phyloP scores from a whole-genome alignment of 805 yeast genomes.

The Candida schatavii region DNA sequence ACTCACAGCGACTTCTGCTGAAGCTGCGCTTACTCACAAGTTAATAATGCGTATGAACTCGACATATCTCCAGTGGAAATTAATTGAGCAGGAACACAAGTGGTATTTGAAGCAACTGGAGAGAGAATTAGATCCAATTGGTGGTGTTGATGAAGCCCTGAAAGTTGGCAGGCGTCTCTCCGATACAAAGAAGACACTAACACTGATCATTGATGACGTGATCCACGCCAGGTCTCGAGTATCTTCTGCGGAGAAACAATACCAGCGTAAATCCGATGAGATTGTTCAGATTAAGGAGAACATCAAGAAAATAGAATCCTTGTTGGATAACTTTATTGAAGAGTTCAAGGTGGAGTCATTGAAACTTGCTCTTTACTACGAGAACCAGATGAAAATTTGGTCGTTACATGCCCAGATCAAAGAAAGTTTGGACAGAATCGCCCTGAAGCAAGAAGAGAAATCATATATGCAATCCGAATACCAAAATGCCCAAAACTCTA shows the following conservation, averaged over 20 bases:
- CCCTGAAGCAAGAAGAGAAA: slow-evolving; percentile 54
- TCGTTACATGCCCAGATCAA: slow-evolving; percentile 46
- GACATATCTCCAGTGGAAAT: slow-evolving; percentile 40
- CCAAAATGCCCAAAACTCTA: slow-evolving; percentile 49
- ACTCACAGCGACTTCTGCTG: slow-evolving; percentile 14
- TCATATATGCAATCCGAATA: slow-evolving; percentile 63
- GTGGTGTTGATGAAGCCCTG: slow-evolving; percentile 5
- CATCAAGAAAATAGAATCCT: slow-evolving; percentile 25
- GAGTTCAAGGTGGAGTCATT: slow-evolving; percentile 20
- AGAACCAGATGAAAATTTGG: slow-evolving; percentile 41
- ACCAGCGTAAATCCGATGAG: slow-evolving; percentile 30
- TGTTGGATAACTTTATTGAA: slow-evolving; percentile 22
- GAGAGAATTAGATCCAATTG: slow-evolving; percentile 22
- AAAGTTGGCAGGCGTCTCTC: slow-evolving; percentile 37
- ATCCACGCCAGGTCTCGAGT: slow-evolving; percentile 37
- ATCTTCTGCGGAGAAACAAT: slow-evolving; percentile 29
- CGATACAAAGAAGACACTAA: slow-evolving; percentile 42
- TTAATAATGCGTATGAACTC: slow-evolving; percentile 55
- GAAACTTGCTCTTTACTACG: slow-evolving; percentile 20
- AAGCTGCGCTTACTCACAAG: slow-evolving; percentile 58
- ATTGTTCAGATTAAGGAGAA: slow-evolving; percentile 19
- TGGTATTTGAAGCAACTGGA: slow-evolving; percentile 30
- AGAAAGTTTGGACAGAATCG: slow-evolving; percentile 40
- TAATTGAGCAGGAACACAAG: slow-evolving; percentile 42
- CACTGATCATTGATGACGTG: slow-evolving; percentile 46